Evolutionary conservation across 2,329 filamentous ascomycete species (phyloP), one percentile per base, ranked within the genome.

Genomic region (Blumeria graminis): DNA sequence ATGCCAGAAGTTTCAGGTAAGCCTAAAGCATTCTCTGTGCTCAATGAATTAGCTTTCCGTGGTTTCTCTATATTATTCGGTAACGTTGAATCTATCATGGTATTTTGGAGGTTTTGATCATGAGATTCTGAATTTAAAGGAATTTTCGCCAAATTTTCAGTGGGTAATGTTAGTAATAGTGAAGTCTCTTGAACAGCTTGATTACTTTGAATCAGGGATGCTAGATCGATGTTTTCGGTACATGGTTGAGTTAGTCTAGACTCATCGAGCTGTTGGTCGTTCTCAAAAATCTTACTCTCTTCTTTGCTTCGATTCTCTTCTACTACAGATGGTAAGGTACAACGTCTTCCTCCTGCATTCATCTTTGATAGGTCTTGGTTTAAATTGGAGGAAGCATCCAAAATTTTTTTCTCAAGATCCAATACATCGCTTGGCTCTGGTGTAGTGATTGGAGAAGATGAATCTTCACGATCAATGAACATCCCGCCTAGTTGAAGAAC

Each of bases 401-500:
- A 64, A 10, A 62, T 63, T 55, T 77, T 76, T 52, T 67, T 65
- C 8, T 73, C 71, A 10, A 69, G 66, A 58, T 77, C 75, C 14
- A 69, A 70, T 1, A 72, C 70, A 22, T 82, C 80, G 7, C 72
- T 70, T 1, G 74, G 80, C 54, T 93, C 87, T 11, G 77, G 78
- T 6, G 82, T 79, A 5, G 75, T 74, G 14, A 89, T 71, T 0
- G 85, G 84, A 57, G 86, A 82, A 58, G 84, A 82, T 2, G 86
- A 88, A 60, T 89, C 86, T 63, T 88, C 84, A 14, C 64, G 64
- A 66, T 96, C 89, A 7, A 90, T 79, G 65, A 98, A 98, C 67
- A 98, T 86, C 67, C 93, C 94, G 66, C 86, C 90, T 57, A 98
- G 73, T 66, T 98, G 93, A 59, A 95, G 76, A 58, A 90, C 87